Percentiles rank a stretch among this genome's conserved stretches.
Conservation (phyloP, 140 eudicot species). For the Ambrosia hybrid region DNA sequence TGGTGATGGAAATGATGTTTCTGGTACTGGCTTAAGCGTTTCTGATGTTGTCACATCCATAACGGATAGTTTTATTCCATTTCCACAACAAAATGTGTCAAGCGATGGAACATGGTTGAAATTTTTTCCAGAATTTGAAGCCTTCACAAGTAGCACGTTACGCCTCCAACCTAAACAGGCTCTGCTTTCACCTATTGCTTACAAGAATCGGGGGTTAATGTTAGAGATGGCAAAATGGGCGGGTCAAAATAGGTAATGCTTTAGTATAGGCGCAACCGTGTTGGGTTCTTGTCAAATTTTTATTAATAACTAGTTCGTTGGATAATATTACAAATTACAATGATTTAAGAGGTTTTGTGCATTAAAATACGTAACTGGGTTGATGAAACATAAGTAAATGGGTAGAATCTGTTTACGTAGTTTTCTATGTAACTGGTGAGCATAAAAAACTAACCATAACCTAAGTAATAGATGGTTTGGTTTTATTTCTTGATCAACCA, state of each 20-base stretch:
- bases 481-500: not conserved
- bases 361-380: too few relatives aligned
- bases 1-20: slow-evolving; percentile 37
- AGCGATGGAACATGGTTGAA: slow-evolving; percentile 34
- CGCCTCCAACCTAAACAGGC: slow-evolving; percentile 95
- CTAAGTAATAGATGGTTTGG: not conserved
- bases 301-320: not conserved
- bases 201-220: slow-evolving; percentile 14
- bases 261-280: not conserved
- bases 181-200: slow-evolving; percentile 45
- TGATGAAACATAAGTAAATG: not conserved
- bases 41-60: slow-evolving; percentile 32
- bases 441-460: not conserved
- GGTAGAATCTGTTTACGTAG: not conserved
- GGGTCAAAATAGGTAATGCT: not conserved
- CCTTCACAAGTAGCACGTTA: slow-evolving; percentile 75
- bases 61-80: slow-evolving; percentile 20
- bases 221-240: slow-evolving; percentile 18
- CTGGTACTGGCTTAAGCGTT: slow-evolving; percentile 26
- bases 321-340: too few relatives aligned
- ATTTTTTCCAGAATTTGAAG: slow-evolving; percentile 35
- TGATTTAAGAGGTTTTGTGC: too few relatives aligned
- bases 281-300: not conserved
- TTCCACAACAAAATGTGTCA: slow-evolving; percentile 31
- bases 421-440: not conserved